phyloP scores from a whole-genome alignment of 2,329 filamentous ascomycete species.

The Knufia petricola region DNA sequence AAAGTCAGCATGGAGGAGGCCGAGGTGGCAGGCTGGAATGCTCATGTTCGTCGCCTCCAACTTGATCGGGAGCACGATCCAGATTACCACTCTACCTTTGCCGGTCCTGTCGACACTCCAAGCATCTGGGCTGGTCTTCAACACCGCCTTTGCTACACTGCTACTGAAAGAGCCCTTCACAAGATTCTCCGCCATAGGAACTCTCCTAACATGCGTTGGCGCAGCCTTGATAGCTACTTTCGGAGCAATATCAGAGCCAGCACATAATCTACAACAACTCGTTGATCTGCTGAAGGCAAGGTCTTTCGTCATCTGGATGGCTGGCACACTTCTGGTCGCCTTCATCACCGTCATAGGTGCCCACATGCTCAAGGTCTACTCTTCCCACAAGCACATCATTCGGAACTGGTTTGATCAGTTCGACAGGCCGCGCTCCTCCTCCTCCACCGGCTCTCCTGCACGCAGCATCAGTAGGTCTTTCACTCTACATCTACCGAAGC shows the following conservation, averaged over 20 bases:
- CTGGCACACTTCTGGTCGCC: conserved; percentile 65
- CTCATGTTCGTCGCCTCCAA: conserved; percentile 94
- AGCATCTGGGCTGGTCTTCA: conserved; percentile 94
- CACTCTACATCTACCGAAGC: conserved; percentile 28
- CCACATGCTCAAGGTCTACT: conserved; percentile 31
- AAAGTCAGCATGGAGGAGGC: conserved; percentile 76
- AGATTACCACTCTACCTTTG: conserved; percentile 90
- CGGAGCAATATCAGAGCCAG: conserved; percentile 85
- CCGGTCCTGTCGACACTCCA: conserved; percentile 92
- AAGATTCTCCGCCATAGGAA: conserved; percentile 82
- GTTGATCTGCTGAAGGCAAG: conserved; percentile 62
- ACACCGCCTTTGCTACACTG: conserved; percentile 91
- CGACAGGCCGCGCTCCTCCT: conserved; percentile 19
- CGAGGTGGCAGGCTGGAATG: conserved; percentile 94
- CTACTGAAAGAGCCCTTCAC: conserved; percentile 93
- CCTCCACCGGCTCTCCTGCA: conserved; percentile 4
- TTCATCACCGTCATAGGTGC: conserved; percentile 55
- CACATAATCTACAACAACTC: conserved; percentile 76
- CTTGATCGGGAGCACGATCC: conserved; percentile 86
- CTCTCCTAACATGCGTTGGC: conserved; percentile 73
- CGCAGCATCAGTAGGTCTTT: conserved; percentile 29
- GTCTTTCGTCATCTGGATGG: conserved; percentile 83
- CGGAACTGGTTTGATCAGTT: conserved; percentile 15
- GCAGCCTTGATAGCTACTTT: conserved; percentile 91
- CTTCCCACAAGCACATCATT: conserved; percentile 19